Conservation (phyloP, 1,139 yeast species). For the Blastobotrys proliferans region DNA sequence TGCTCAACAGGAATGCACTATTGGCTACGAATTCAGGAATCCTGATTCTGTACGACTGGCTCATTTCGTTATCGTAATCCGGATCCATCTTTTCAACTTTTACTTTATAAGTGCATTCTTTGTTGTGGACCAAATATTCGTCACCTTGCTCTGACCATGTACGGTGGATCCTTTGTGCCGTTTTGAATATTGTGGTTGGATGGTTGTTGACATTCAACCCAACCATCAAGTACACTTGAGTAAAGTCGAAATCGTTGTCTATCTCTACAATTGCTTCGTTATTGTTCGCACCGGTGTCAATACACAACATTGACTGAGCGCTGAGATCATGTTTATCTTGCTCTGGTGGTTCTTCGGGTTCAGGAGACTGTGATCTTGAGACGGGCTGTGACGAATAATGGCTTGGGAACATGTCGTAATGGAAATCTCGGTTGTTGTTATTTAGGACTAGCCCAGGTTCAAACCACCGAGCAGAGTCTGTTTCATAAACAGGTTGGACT, state of each 20-base stretch:
- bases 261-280: conserved; percentile 7
- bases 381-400: conserved; percentile 18
- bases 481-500: conserved; percentile 16
- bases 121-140: conserved; percentile 17
- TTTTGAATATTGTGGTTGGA: conserved; percentile 16
- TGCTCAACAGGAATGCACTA: conserved; percentile 20
- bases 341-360: not conserved
- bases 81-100: conserved; percentile 11
- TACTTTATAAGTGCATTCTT: conserved; percentile 20
- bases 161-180: conserved; percentile 21
- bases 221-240: conserved; percentile 20
- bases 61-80: conserved; percentile 16
- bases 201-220: conserved; percentile 9
- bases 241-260: conserved; percentile 21
- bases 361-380: conserved; percentile 12
- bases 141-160: conserved; percentile 18
- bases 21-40: conserved; percentile 22
- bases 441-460: no score
- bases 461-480: no score
- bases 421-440: conserved; percentile 17
- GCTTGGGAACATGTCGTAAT: conserved; percentile 15
- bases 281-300: not conserved
- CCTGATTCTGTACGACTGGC: conserved; percentile 15
- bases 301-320: not conserved
- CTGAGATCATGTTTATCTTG: not conserved